Evolutionary conservation across 495 filamentous ascomycete species (phyloP).

Genomic region (Penicillium samsonianum): DNA sequence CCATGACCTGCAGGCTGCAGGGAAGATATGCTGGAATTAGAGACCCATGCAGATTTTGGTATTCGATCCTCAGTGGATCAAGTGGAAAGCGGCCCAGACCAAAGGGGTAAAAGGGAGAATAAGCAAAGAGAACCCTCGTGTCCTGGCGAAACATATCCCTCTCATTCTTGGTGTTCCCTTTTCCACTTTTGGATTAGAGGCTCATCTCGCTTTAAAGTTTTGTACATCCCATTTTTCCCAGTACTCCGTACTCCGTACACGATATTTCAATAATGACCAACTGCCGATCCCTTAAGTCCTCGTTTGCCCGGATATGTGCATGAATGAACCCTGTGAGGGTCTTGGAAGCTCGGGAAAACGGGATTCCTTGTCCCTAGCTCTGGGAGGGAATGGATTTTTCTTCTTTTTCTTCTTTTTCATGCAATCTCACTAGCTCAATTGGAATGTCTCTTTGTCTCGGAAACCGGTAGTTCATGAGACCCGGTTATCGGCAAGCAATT

Average conservation of each 20-base stretch:
- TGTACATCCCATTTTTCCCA: neutral
- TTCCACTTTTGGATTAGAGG: constrained; percentile 3
- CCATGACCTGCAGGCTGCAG: constrained; percentile 27
- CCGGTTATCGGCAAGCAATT: constrained; percentile 9
- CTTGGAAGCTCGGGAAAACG: constrained; percentile 9
- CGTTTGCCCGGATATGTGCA: constrained; percentile 23
- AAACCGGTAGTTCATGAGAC: neutral
- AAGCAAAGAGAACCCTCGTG: constrained; percentile 20
- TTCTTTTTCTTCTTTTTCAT: constrained; percentile 5
- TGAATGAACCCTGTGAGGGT: constrained; percentile 16
- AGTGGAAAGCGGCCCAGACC: constrained; percentile 7
- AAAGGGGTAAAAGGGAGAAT: constrained; percentile 28
- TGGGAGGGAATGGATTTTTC: neutral
- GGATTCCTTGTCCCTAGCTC: constrained; percentile 4
- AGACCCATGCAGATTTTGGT: constrained; percentile 25
- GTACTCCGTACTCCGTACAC: neutral
- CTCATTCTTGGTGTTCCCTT: constrained; percentile 19
- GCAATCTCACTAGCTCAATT: neutral
- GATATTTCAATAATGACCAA: constrained; percentile 16
- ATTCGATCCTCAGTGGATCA: constrained; percentile 18
- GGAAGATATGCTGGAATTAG: constrained; percentile 20
- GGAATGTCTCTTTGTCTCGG: constrained; percentile 12
- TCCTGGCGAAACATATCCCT: constrained; percentile 4
- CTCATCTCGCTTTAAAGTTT: constrained; percentile 1
- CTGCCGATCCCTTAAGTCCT: constrained; percentile 5